Conservation (phyloP, 768 basidiomycete genomes). For the Kwoniella bestiolae region DNA sequence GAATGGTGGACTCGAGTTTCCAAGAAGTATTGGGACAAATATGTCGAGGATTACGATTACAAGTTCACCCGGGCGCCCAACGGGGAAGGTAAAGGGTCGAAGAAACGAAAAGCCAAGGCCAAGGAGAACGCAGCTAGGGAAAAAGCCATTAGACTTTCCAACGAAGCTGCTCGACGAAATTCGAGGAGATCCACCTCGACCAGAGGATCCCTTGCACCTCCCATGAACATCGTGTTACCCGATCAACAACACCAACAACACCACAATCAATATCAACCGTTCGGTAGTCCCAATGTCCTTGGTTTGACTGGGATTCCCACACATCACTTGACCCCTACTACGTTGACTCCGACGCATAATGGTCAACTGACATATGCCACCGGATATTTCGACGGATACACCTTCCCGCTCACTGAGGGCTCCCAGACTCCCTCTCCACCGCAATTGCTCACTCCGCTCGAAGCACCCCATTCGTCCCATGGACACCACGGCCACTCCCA, state of each 20-base stretch:
- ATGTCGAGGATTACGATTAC: slow-evolving; percentile 12
- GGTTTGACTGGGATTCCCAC: slow-evolving; percentile 6
- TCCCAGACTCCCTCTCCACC: slow-evolving; percentile 13
- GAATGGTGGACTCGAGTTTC: slow-evolving; percentile 12
- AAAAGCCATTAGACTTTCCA: slow-evolving; percentile 14
- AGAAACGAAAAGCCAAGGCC: slow-evolving; percentile 20
- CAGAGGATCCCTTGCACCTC: neutral
- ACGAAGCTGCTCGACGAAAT: slow-evolving; percentile 12
- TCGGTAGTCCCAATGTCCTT: slow-evolving; percentile 9
- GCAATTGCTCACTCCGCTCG: slow-evolving; percentile 14
- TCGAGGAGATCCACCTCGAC: neutral
- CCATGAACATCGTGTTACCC: slow-evolving; percentile 12
- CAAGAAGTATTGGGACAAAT: slow-evolving; percentile 18
- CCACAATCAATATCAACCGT: neutral
- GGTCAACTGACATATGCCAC: neutral
- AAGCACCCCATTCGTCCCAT: slow-evolving; percentile 10
- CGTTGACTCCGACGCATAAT: neutral
- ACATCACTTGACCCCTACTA: slow-evolving; percentile 10
- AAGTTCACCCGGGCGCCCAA: slow-evolving; percentile 21
- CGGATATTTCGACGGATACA: slow-evolving; percentile 14
- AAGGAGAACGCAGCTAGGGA: slow-evolving; percentile 15
- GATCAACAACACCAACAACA: slow-evolving; percentile 10
- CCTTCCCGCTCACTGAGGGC: slow-evolving; percentile 7
- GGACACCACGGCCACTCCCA: neutral
- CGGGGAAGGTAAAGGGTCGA: slow-evolving; percentile 16